Evolutionary conservation across 768 basidiomycete species (phyloP).

Genomic region (Porpolomopsis calyptriformis): DNA sequence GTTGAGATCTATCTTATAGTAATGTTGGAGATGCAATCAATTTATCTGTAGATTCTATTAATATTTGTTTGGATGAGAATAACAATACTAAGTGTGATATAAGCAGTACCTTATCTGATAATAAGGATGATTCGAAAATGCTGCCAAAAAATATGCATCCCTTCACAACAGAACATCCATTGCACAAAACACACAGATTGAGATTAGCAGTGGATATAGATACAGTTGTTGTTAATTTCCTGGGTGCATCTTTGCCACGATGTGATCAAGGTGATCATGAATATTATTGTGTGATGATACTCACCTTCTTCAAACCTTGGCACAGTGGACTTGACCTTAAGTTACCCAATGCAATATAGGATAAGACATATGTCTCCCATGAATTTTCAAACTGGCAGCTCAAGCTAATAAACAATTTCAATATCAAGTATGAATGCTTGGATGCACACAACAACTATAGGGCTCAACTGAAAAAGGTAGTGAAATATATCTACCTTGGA

Average conservation of each 20-base stretch:
- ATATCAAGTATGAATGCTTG: constrained; percentile 26
- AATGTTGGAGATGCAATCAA: too few species aligned
- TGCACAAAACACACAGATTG: not conserved
- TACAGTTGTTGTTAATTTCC: constrained; percentile 18
- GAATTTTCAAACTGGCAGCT: constrained; percentile 9
- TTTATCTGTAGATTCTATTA: too few species aligned
- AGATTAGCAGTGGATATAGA: not conserved
- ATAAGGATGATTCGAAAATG: not conserved
- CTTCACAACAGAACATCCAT: constrained; percentile 7
- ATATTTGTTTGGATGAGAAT: too few species aligned
- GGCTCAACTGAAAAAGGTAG: constrained; percentile 9
- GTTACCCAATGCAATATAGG: constrained; percentile 14
- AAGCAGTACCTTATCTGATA: not conserved
- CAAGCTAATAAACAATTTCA: constrained; percentile 20
- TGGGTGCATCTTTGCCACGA: constrained; percentile 22
- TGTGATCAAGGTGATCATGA: constrained; percentile 22
- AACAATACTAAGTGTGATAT: not conserved
- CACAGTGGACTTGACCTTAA: constrained; percentile 16
- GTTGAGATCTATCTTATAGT: too few species aligned
- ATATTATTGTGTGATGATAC: constrained; percentile 22
- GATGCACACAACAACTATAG: constrained; percentile 25
- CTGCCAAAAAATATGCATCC: constrained; percentile 15
- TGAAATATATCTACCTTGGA: not conserved
- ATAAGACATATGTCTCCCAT: constrained; percentile 15
- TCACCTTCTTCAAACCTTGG: constrained; percentile 25